Evolutionary conservation across 2,329 filamentous ascomycete species (phyloP).

Genomic region (Chaetomium olivaceum): DNA sequence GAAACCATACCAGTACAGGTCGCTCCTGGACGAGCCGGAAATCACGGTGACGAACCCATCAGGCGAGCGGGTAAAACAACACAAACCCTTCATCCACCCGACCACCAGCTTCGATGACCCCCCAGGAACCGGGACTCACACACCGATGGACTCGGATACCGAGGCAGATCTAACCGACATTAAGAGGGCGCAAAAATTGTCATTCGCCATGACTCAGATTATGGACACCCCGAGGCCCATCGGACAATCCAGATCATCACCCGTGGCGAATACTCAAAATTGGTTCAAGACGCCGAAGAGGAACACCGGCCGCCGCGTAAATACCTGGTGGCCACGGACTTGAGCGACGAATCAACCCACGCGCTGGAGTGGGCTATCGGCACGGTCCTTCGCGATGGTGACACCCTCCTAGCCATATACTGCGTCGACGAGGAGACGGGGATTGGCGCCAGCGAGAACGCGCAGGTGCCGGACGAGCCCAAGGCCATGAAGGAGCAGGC

Average conservation of each 20-base stretch:
- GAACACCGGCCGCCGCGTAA: conserved; percentile 78
- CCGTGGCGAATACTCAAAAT: conserved; percentile 77
- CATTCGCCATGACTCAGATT: conserved; percentile 77
- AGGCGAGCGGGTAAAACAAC: conserved; percentile 59
- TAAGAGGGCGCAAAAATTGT: conserved; percentile 81
- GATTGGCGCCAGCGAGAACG: conserved; percentile 50
- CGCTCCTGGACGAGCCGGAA: conserved; percentile 65
- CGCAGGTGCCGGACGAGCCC: conserved; percentile 68
- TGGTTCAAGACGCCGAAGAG: conserved; percentile 76
- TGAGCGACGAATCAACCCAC: conserved; percentile 92
- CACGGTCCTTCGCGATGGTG: conserved; percentile 88
- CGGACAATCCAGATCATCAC: conserved; percentile 87
- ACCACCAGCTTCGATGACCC: conserved; percentile 79
- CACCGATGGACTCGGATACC: conserved; percentile 77
- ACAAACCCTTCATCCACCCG: conserved; percentile 69
- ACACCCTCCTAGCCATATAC: conserved; percentile 90
- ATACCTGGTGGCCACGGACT: conserved; percentile 92
- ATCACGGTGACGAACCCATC: conserved; percentile 65
- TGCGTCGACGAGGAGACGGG: conserved; percentile 86
- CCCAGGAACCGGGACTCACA: conserved; percentile 53
- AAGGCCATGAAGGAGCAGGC: conserved; percentile 76
- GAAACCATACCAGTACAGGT: conserved; percentile 59
- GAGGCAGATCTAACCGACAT: conserved; percentile 84
- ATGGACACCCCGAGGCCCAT: conserved; percentile 72
- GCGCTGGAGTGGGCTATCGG: conserved; percentile 97